phyloP scores from a whole-genome alignment of 1,284 basidiomycete species.

The Mycena citricolor region DNA sequence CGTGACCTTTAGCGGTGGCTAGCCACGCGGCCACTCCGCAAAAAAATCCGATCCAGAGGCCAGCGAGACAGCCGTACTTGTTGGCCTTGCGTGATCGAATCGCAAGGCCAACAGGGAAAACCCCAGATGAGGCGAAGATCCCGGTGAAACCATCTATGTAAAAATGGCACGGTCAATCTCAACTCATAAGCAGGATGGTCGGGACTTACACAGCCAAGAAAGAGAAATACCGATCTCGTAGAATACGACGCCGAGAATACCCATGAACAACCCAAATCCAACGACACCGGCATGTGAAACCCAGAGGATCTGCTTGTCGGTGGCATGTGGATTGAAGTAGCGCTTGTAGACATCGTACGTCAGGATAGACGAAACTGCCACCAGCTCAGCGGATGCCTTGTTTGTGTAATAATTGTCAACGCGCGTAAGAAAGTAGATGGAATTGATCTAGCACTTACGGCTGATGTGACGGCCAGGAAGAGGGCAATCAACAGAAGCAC shows the following conservation, averaged over 20 bases:
- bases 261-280: constrained; percentile 20
- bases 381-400: constrained; percentile 42
- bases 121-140: constrained; percentile 17
- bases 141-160: constrained; percentile 8
- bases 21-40: constrained; percentile 21
- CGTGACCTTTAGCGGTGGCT: constrained; percentile 17
- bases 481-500: constrained; percentile 30
- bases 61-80: constrained; percentile 21
- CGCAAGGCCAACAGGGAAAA: constrained; percentile 20
- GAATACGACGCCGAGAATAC: constrained; percentile 15
- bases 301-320: constrained; percentile 19
- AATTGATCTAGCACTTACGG: constrained; percentile 24
- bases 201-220: constrained; percentile 19
- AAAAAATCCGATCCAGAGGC: constrained; percentile 19
- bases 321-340: constrained; percentile 39
- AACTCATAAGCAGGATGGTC: neutral
- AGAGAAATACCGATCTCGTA: constrained; percentile 16
- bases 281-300: constrained; percentile 17
- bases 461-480: constrained; percentile 45
- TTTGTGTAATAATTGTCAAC: neutral
- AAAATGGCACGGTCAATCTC: too few species aligned
- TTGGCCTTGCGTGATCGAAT: constrained; percentile 16
- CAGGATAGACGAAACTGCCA: constrained; percentile 45
- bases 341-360: constrained; percentile 47
- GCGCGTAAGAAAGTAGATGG: too few species aligned